phyloP scores from a whole-genome alignment of 2,329 filamentous ascomycete species.

The Cordyceps cicadae region DNA sequence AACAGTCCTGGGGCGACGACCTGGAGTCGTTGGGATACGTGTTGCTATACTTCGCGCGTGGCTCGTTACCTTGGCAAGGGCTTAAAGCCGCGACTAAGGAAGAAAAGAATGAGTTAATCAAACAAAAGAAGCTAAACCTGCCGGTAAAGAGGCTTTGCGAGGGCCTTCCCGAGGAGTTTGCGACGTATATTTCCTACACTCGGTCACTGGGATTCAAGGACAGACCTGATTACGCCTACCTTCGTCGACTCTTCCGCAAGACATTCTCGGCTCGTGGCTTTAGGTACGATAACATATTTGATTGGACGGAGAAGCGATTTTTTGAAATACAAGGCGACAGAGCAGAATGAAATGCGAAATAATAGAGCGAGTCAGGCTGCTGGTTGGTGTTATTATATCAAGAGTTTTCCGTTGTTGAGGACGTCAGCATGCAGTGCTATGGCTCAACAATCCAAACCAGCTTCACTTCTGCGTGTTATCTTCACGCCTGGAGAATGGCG shows the following conservation, averaged over 20 bases:
- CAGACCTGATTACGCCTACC: constrained; percentile 69
- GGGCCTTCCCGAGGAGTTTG: constrained; percentile 67
- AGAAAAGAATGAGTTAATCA: constrained; percentile 45
- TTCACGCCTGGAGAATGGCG: too few species aligned
- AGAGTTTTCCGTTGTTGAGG: too few species aligned
- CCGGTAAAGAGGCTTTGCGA: constrained; percentile 64
- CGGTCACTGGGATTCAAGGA: constrained; percentile 65
- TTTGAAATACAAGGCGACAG: constrained; percentile 10
- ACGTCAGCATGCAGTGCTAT: too few species aligned
- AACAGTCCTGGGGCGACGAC: constrained; percentile 66
- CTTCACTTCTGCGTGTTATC: too few species aligned
- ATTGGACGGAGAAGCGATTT: constrained; percentile 50
- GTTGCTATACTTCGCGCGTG: constrained; percentile 69
- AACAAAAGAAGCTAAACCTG: constrained; percentile 32
- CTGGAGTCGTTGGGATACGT: constrained; percentile 69
- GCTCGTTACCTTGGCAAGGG: constrained; percentile 65
- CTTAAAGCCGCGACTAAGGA: constrained; percentile 62
- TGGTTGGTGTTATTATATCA: too few species aligned
- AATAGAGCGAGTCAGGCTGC: too few species aligned
- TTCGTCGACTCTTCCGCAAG: constrained; percentile 67
- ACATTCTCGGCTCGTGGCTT: constrained; percentile 64
- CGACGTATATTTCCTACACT: constrained; percentile 69
- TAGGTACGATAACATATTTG: constrained; percentile 71
- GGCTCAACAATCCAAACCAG: too few species aligned
- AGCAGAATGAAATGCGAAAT: too few species aligned